phyloP scores from a whole-genome alignment of 1,139 yeast species.

The Scheffersomyces lignicola region DNA sequence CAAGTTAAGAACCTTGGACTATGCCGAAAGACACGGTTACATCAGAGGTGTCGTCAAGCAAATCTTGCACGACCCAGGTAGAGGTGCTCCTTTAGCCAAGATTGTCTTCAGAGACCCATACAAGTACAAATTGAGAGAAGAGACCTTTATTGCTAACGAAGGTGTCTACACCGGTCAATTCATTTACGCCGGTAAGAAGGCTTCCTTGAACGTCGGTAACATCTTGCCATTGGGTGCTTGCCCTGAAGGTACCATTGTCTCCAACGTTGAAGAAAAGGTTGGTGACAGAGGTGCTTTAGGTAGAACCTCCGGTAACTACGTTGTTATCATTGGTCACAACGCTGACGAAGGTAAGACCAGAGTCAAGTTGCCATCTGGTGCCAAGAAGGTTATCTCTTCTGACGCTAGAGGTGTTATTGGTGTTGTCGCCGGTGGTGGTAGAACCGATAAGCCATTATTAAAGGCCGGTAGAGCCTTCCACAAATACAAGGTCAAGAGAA shows the following conservation, averaged over 20 bases:
- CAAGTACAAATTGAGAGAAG: conserved; percentile 97
- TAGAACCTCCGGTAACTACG: conserved; percentile 99
- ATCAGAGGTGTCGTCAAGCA: conserved; percentile 98
- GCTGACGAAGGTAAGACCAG: conserved; percentile 98
- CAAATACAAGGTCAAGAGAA: conserved; percentile 98
- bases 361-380: conserved; percentile 98
- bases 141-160: conserved; percentile 98
- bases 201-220: conserved; percentile 96
- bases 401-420: conserved; percentile 99
- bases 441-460: conserved; percentile 98
- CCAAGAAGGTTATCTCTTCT: conserved; percentile 93
- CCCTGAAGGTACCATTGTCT: conserved; percentile 99
- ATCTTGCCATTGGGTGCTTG: conserved; percentile 94
- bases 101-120: conserved; percentile 99
- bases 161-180: conserved; percentile 99
- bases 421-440: conserved; percentile 99
- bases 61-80: conserved; percentile 98
- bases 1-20: conserved; percentile 98
- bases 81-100: conserved; percentile 99
- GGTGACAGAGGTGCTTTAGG: conserved; percentile 99
- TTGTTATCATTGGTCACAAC: conserved; percentile 98
- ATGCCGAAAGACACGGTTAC: conserved; percentile 99
- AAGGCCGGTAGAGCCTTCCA: conserved; percentile 99
- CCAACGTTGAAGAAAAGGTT: conserved; percentile 98
- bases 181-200: conserved; percentile 98